These are phyloP conservation scores for Fusarium pseudograminearum DNA, from an alignment of 2,329 filamentous ascomycete genomes.

Conservation along the genomic window DNA sequence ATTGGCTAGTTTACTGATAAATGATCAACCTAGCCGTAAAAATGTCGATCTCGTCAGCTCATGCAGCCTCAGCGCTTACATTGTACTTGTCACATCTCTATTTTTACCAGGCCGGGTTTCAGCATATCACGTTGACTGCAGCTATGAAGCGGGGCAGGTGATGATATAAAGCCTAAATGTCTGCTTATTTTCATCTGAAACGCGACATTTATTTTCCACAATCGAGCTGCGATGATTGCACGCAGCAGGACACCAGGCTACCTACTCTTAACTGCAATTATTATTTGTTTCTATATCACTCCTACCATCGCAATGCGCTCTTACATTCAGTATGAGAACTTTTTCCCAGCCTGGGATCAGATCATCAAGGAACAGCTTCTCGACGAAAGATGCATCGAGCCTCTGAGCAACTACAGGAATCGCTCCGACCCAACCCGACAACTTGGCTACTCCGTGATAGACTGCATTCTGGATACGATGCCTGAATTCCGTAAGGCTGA, in stretches of 20 bases:
- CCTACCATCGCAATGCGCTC: conserved; percentile 21
- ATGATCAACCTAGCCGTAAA: too few relatives aligned
- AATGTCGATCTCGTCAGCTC: neutral
- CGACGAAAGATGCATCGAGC: neutral
- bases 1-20: neutral
- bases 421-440: neutral
- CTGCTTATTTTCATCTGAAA: neutral
- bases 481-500: conserved; percentile 45
- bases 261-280: neutral
- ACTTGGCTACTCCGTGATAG: conserved; percentile 25
- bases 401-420: conserved; percentile 10
- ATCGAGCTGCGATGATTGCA: neutral
- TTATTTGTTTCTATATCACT: neutral
- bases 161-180: neutral
- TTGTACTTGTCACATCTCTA: neutral
- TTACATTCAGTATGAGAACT: conserved; percentile 24
- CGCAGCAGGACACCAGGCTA: neutral
- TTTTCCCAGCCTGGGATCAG: conserved; percentile 36
- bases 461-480: conserved; percentile 36
- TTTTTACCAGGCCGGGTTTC: too few relatives aligned
- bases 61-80: neutral
- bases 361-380: conserved; percentile 12
- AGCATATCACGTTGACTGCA: neutral
- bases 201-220: neutral
- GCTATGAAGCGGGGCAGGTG: neutral